These are phyloP conservation scores for Durusdinium trenchii DNA, from an alignment of 73 alveolate species.

Conservation along the genomic window DNA sequence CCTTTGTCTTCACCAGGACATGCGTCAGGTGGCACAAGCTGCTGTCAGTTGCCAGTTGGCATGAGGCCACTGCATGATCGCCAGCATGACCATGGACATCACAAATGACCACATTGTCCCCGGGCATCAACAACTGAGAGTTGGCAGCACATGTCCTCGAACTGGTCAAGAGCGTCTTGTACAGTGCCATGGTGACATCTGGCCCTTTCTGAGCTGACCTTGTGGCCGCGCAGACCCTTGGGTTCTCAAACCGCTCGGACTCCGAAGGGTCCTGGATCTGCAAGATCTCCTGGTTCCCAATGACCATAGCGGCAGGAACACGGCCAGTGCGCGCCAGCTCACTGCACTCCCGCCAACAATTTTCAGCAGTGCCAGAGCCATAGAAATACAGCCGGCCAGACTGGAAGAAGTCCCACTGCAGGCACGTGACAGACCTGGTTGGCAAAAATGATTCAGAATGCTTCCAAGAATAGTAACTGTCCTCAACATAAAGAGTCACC, in stretches of 20 bases:
- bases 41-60: not conserved
- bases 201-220: slow-evolving; percentile 29
- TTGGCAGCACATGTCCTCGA: not conserved
- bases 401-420: not conserved
- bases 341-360: not conserved
- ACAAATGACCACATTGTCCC: not conserved
- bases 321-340: not conserved
- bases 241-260: not conserved
- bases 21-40: not conserved
- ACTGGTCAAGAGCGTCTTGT: not conserved
- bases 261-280: not conserved
- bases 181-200: not conserved
- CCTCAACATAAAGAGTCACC: too few relatives aligned
- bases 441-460: too few relatives aligned
- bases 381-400: not conserved
- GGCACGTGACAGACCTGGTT: not conserved
- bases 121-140: not conserved
- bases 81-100: not conserved
- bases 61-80: not conserved
- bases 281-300: not conserved
- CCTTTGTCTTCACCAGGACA: slow-evolving; percentile 14
- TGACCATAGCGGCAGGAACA: not conserved
- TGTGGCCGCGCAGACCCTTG: not conserved
- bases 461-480: too few relatives aligned
- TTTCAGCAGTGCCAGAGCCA: not conserved